A percentile compares a stretch with the other conserved stretches of the same genome.
phyloP scores from a whole-genome alignment of 1,284 basidiomycete genomes.

The Cutaneotrichosporon arboriforme region DNA sequence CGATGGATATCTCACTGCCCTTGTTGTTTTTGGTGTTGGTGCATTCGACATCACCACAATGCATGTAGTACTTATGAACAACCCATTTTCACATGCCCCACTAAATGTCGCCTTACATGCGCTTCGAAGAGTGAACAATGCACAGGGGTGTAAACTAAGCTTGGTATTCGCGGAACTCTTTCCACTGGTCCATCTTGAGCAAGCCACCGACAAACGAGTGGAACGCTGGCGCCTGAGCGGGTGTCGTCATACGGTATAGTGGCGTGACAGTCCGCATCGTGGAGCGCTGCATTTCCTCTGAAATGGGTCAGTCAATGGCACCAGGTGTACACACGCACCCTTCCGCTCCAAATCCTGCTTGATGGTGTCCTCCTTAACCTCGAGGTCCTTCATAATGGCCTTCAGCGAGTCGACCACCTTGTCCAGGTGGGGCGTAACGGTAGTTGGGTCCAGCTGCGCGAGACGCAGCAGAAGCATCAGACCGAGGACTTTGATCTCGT shows the following conservation, averaged over 20 bases:
- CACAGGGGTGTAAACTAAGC: slow-evolving; percentile 14
- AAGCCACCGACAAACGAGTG: slow-evolving; percentile 59
- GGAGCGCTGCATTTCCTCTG: slow-evolving; percentile 79
- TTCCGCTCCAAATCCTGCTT: slow-evolving; percentile 96
- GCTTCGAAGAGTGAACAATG: neutral
- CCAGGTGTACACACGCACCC: slow-evolving; percentile 26
- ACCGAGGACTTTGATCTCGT: slow-evolving; percentile 94
- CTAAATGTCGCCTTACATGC: too few species aligned
- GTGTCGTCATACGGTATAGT: slow-evolving; percentile 59
- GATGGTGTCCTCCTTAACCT: slow-evolving; percentile 86
- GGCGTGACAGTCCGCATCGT: slow-evolving; percentile 79
- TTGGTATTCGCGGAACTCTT: slow-evolving; percentile 40
- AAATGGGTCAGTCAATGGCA: neutral
- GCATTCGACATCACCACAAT: too few species aligned
- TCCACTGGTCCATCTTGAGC: slow-evolving; percentile 41
- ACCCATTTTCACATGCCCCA: too few species aligned
- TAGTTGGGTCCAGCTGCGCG: slow-evolving; percentile 72
- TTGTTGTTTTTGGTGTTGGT: too few species aligned
- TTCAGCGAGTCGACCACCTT: slow-evolving; percentile 76
- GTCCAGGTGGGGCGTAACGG: slow-evolving; percentile 77
- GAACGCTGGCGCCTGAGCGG: slow-evolving; percentile 63
- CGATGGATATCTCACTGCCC: too few species aligned
- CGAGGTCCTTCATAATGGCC: slow-evolving; percentile 83
- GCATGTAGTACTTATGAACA: too few species aligned
- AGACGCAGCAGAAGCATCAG: slow-evolving; percentile 93